phyloP scores from a whole-genome alignment of 495 filamentous ascomycete genomes.

The Talaromyces stipitatus region DNA sequence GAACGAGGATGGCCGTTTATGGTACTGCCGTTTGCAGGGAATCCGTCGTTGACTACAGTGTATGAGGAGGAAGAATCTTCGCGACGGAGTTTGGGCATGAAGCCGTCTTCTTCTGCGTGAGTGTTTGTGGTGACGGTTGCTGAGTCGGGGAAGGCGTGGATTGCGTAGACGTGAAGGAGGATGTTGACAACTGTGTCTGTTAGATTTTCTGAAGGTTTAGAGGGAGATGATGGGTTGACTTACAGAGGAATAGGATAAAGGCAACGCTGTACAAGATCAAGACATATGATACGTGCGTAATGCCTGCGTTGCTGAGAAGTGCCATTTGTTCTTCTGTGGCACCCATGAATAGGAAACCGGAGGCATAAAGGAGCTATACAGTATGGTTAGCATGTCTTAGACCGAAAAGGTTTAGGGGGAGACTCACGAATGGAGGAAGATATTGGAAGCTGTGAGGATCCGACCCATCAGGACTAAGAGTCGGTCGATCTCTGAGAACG shows the following conservation, averaged over 20 bases:
- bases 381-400: conserved; percentile 11
- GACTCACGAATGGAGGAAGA: conserved; percentile 81
- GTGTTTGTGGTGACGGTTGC: conserved; percentile 14
- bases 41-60: conserved; percentile 2
- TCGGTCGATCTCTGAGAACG: conserved; percentile 62
- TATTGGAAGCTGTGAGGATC: conserved; percentile 87
- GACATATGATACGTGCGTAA: conserved; percentile 86
- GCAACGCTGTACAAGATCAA: conserved; percentile 85
- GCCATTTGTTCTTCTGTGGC: conserved; percentile 95
- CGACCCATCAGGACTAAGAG: conserved; percentile 49
- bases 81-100: conserved; percentile 1
- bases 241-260: conserved; percentile 83
- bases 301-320: conserved; percentile 58
- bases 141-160: conserved; percentile 45
- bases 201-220: background rate
- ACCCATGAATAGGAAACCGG: conserved; percentile 95
- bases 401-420: background rate
- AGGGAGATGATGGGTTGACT: conserved; percentile 15
- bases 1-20: conserved; percentile 51
- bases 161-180: conserved; percentile 75
- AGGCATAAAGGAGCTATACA: conserved; percentile 77
- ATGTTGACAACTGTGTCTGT: conserved; percentile 56
- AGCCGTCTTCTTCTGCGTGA: conserved; percentile 3
- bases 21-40: conserved; percentile 11
- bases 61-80: conserved; percentile 2